Conservation (phyloP, 2,329 filamentous ascomycete species). For the Calonectria pauciramosa region DNA sequence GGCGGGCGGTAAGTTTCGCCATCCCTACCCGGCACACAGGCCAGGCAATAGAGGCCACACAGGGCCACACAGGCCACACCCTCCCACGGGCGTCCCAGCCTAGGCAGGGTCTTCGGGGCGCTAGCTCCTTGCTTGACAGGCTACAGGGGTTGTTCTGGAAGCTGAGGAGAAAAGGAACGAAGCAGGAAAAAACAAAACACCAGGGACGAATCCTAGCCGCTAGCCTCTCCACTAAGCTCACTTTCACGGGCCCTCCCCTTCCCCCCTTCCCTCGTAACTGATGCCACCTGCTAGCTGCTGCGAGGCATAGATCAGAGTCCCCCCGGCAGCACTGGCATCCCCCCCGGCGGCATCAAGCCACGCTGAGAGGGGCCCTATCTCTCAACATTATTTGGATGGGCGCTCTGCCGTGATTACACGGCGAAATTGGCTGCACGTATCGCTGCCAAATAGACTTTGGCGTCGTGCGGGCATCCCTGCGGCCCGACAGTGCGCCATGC, state of each 20-base stretch:
- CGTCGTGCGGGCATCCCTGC: constrained; percentile 1
- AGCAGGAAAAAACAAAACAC: neutral
- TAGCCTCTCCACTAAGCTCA: neutral
- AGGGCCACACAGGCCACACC: neutral
- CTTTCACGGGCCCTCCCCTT: too few species aligned
- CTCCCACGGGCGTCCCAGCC: neutral
- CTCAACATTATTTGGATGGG: constrained; percentile 3
- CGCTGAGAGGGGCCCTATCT: neutral
- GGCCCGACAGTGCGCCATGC: neutral
- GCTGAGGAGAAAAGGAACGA: neutral
- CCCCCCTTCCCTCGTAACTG: neutral
- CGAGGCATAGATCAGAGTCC: neutral
- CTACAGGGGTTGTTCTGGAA: neutral
- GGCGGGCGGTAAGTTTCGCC: neutral
- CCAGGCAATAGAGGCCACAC: neutral
- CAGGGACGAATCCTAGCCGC: neutral
- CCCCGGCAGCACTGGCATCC: neutral
- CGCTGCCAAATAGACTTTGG: constrained; percentile 2
- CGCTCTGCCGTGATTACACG: constrained; percentile 10
- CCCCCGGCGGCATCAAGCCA: neutral
- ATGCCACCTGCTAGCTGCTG: neutral
- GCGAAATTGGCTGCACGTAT: constrained; percentile 2
- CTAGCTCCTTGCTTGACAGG: constrained; percentile 6
- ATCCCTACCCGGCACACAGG: neutral
- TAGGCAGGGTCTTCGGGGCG: constrained; percentile 1